These are phyloP conservation scores for Areca catechu DNA, from an alignment of 176 grass and related monocot genomes.

Conservation along the genomic window DNA sequence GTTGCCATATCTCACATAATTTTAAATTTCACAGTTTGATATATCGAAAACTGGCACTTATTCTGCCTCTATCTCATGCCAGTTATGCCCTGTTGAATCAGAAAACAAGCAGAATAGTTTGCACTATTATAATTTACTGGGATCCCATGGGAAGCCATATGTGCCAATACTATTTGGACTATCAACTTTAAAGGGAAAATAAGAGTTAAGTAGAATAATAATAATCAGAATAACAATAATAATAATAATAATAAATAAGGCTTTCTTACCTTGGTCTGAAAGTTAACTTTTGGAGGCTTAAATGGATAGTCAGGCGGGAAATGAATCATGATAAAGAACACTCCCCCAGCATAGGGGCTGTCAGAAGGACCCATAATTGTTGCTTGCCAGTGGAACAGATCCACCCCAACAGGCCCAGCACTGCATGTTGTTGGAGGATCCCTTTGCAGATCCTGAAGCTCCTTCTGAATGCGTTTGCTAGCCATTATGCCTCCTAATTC, in stretches of 20 bases:
- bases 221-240: neutral
- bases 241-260: too few species aligned
- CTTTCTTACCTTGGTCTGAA: conserved; percentile 32
- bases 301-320: conserved; percentile 41
- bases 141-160: too few species aligned
- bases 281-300: conserved; percentile 41
- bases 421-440: conserved; percentile 27
- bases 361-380: conserved; percentile 33
- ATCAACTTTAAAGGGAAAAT: neutral
- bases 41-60: too few species aligned
- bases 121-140: too few species aligned
- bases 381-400: conserved; percentile 43
- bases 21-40: too few species aligned
- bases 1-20: too few species aligned
- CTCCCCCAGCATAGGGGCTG: conserved; percentile 27
- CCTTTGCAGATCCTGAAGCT: conserved; percentile 30
- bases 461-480: conserved; percentile 35
- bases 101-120: too few species aligned
- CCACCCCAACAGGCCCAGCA: conserved; percentile 28
- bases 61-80: too few species aligned
- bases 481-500: conserved; percentile 12
- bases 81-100: too few species aligned
- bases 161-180: too few species aligned
- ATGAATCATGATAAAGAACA: conserved; percentile 33
- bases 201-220: neutral